Evolutionary conservation across 2,329 filamentous ascomycete species (phyloP), one percentile per base, ranked within the genome.

Genomic region (Gliomastix tumulicola): DNA sequence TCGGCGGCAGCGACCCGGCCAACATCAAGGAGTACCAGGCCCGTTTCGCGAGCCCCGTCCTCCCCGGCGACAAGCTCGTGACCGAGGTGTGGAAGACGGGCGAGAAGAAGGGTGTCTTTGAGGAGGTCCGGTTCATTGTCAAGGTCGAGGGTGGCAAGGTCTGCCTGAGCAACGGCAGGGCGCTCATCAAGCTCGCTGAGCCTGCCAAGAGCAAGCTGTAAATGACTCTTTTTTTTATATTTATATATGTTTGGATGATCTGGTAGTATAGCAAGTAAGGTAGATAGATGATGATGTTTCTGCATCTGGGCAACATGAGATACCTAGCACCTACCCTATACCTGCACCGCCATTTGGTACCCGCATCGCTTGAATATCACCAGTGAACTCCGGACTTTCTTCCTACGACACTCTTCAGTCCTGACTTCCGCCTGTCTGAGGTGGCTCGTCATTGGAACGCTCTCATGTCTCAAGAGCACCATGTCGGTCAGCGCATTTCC

Each of bases 11-110:
- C 57, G 76, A 94, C 53, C 84, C 88, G 2, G 74, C 74, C 46
- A 94, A 90, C 52, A 69, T 96, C 48, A 85, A 79, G 63, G 86
- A 92, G 62, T 95, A 90, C 67, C 86, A 90, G 66, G 88, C 88
- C 15, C 72, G 88, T 30, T 95, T 95, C 56, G 87, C 87, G 11
- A 83, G 79, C 44, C 88, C 88, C 2, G 88, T 95, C 8, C 80
- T 77, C 55, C 87, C 88, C 0, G 87, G 84, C 17, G 85, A 92
- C 56, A 88, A 84, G 65, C 71, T 95, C 21, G 74, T 86, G 23
- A 87, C 81, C 6, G 79, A 86, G 54, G 85, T 85, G 35, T 96
- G 89, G 89, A 72, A 73, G 55, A 86, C 76, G 17, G 88, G 88
- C 2, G 66, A 80, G 49, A 53, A 53, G 47, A 71, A 79, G 54